Base-by-base conservation (phyloP, 2,329 filamentous ascomycete genomes). In the Pseudonectria foliicola region DNA sequence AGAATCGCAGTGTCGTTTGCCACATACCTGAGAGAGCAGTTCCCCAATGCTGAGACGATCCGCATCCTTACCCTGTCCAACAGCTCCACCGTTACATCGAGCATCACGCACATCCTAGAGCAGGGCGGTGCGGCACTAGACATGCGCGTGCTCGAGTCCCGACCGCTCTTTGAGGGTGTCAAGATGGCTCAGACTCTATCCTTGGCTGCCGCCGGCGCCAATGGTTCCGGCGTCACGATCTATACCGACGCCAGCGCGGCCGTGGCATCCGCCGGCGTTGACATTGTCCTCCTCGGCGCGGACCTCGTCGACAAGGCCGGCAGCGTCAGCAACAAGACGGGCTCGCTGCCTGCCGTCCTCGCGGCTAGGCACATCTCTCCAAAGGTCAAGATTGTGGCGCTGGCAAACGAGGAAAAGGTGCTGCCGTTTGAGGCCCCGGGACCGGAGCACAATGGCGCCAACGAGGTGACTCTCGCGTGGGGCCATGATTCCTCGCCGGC, bases 281-380 rank as follows among this genome's bases (percentile, higher is more conserved):
- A 83, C 44, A 34, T 80, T 2, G 58, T 85, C 2, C 56, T 85
- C 4, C 60, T 85, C 1, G 80, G 80, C 1, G 77, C 79, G 2
- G 80, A 85, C 49, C 62, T 74, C 4, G 77, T 85, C 35, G 70
- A 72, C 10, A 53, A 60, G 1, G 52, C 60, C 1, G 80, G 77
- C 2, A 70, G 73, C 21, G 72, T 83, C 13, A 77, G 70, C 53
- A 85, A 84, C 57, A 85, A 84, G 55, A 77, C 69, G 0, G 80
- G 80, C 0, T 80, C 76, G 2, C 55, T 83, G 6, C 69, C 76
- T 1, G 68, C 73, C 2, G 66, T 75, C 0, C 60, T 82, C 2
- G 66, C 71, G 32, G 70, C 73, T 7, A 73, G 66, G 34, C 54
- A 71, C 32, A 54, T 72, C 3, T 63, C 67, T 4, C 64, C 67